These are phyloP conservation scores for Hymenoscyphus infarciens DNA, from an alignment of 2,329 filamentous ascomycete genomes.

Conservation along the genomic window DNA sequence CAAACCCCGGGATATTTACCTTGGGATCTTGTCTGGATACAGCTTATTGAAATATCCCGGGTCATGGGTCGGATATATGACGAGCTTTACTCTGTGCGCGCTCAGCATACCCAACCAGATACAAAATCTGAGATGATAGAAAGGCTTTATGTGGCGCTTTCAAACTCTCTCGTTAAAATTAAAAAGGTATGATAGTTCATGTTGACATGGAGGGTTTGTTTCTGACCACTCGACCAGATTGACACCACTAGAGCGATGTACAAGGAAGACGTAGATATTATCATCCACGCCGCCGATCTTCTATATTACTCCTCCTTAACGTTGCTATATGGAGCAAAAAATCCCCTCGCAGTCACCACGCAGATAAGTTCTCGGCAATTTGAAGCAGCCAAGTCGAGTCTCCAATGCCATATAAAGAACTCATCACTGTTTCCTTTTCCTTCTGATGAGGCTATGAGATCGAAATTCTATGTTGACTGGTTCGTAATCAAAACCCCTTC, in stretches of 20 bases:
- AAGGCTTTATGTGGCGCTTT: slow-evolving; percentile 11
- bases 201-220: not conserved
- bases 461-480: slow-evolving; percentile 19
- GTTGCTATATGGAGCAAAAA: slow-evolving; percentile 19
- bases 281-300: slow-evolving; percentile 19
- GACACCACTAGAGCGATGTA: slow-evolving; percentile 12
- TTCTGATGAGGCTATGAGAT: slow-evolving; percentile 13
- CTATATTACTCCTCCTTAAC: slow-evolving; percentile 20
- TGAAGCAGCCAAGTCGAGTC: slow-evolving; percentile 16
- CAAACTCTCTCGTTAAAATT: slow-evolving; percentile 12
- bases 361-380: slow-evolving; percentile 21
- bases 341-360: slow-evolving; percentile 9
- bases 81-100: slow-evolving; percentile 16
- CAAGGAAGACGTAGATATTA: slow-evolving; percentile 15
- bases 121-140: slow-evolving; percentile 13
- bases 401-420: slow-evolving; percentile 21
- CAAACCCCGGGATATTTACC: slow-evolving; percentile 10
- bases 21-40: slow-evolving; percentile 17
- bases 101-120: slow-evolving; percentile 10
- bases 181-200: slow-evolving; percentile 13
- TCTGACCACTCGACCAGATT: slow-evolving; percentile 9
- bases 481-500: not conserved
- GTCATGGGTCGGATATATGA: slow-evolving; percentile 20
- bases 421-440: slow-evolving; percentile 11
- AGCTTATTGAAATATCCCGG: slow-evolving; percentile 14